Evolutionary conservation across 1,139 yeast genomes (phyloP).

Genomic region (Debaryomycetaceae sp.): DNA sequence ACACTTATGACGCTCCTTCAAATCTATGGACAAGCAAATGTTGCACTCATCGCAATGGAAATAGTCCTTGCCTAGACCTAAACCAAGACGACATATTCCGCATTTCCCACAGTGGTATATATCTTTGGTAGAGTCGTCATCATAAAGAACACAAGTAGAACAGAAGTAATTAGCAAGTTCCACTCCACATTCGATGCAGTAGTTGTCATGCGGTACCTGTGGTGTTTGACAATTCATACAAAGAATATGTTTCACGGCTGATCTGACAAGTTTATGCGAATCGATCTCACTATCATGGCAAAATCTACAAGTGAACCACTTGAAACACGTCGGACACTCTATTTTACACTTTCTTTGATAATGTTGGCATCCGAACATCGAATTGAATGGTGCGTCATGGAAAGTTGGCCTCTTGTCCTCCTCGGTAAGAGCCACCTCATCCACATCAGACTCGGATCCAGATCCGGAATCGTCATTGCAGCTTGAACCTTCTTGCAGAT

Average conservation of each 20-base stretch:
- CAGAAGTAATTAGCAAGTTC: constrained; percentile 78
- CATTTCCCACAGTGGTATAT: constrained; percentile 92
- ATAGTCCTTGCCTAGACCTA: constrained; percentile 83
- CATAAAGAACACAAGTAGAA: constrained; percentile 73
- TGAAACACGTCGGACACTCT: constrained; percentile 71
- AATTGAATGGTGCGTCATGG: constrained; percentile 27
- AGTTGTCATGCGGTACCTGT: constrained; percentile 63
- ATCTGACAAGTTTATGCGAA: constrained; percentile 62
- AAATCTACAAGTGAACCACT: constrained; percentile 79
- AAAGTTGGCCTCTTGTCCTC: constrained; percentile 52
- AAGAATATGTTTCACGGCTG: constrained; percentile 61
- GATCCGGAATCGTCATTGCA: background rate
- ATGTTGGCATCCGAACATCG: constrained; percentile 72
- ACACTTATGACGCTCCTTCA: constrained; percentile 76
- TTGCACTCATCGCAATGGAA: constrained; percentile 91
- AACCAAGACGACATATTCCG: constrained; percentile 87
- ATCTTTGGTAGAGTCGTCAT: constrained; percentile 73
- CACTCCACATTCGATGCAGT: constrained; percentile 63
- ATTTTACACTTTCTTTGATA: constrained; percentile 81
- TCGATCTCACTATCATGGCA: constrained; percentile 70
- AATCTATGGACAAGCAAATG: constrained; percentile 79
- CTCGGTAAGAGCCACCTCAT: constrained; percentile 43
- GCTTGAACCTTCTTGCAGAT: background rate
- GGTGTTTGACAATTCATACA: constrained; percentile 80
- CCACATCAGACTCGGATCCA: constrained; percentile 12